Evolutionary conservation across 805 yeast genomes (phyloP).

Genomic region (Candida ovalis): DNA sequence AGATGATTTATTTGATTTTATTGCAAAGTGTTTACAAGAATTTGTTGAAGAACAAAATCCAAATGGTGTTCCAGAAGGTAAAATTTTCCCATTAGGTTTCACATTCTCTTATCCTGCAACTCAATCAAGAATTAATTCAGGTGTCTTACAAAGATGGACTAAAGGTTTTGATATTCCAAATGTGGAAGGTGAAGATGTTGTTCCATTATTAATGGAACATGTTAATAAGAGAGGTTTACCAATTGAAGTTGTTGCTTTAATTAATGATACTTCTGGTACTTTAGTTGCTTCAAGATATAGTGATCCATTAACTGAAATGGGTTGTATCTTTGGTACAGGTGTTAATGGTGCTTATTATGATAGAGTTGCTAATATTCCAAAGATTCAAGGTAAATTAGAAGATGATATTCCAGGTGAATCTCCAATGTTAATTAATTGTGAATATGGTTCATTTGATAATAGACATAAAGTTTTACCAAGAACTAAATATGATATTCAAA

Average conservation of each 20-base stretch:
- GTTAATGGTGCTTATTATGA: conserved; percentile 98
- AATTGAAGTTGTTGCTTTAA: conserved; percentile 85
- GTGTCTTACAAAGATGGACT: conserved; percentile 95
- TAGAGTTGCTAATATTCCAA: conserved; percentile 68
- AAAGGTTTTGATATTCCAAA: conserved; percentile 95
- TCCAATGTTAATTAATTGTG: conserved; percentile 96
- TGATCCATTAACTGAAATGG: conserved; percentile 89
- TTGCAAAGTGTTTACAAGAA: conserved; percentile 76
- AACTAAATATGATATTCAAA: conserved; percentile 76
- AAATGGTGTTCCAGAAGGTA: conserved; percentile 51
- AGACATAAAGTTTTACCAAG: conserved; percentile 86
- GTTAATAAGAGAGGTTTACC: conserved; percentile 67
- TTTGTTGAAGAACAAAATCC: conserved; percentile 71
- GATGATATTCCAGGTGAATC: conserved; percentile 64
- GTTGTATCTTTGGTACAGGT: conserved; percentile 97
- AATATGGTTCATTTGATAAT: conserved; percentile 97
- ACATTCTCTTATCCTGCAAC: conserved; percentile 93
- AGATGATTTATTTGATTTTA: conserved; percentile 82
- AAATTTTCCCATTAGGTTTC: conserved; percentile 81
- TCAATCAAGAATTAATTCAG: conserved; percentile 78
- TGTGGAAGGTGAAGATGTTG: conserved; percentile 95
- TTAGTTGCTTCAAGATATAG: conserved; percentile 94
- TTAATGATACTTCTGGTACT: conserved; percentile 97
- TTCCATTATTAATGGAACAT: conserved; percentile 81
- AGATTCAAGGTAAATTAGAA: conserved; percentile 69